A percentile compares a stretch with the other conserved stretches of the same genome.
Evolutionary conservation across 1,139 yeast genomes (phyloP).

Genomic region (Magnusiomyces tetraspermus): DNA sequence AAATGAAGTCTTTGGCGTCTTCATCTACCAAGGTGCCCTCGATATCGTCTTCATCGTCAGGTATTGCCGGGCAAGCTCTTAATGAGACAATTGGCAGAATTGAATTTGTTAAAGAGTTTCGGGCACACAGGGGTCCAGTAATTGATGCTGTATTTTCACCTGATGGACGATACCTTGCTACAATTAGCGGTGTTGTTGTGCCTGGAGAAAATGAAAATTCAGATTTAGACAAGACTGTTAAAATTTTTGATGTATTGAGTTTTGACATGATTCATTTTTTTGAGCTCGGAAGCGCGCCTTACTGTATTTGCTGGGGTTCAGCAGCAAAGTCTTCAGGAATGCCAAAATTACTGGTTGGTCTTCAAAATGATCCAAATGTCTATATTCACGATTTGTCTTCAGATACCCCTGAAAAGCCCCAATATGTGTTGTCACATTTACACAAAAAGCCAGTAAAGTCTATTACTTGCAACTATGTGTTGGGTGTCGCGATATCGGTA

Average conservation of each 20-base stretch:
- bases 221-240: slow-evolving; percentile 25
- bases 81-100: slow-evolving; percentile 22
- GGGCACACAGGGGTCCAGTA: slow-evolving; percentile 31
- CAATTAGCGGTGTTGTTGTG: slow-evolving; percentile 15
- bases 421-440: slow-evolving; percentile 18
- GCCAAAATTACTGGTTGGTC: slow-evolving; percentile 17
- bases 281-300: slow-evolving; percentile 20
- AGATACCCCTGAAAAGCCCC: slow-evolving; percentile 15
- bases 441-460: slow-evolving; percentile 32
- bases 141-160: slow-evolving; percentile 20
- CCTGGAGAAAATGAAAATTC: neutral
- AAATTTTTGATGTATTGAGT: slow-evolving; percentile 36
- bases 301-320: slow-evolving; percentile 19
- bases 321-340: slow-evolving; percentile 9
- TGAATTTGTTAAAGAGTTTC: slow-evolving; percentile 35
- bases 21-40: slow-evolving; percentile 8
- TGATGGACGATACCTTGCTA: slow-evolving; percentile 29
- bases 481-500: slow-evolving; percentile 34
- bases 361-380: slow-evolving; percentile 25
- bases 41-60: slow-evolving; percentile 5
- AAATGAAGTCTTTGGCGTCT: slow-evolving; percentile 10
- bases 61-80: slow-evolving; percentile 7
- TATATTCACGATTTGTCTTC: slow-evolving; percentile 24
- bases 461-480: slow-evolving; percentile 29
- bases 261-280: slow-evolving; percentile 38